A percentile compares a stretch with the other conserved stretches of the same genome.
Conservation (phyloP, 768 basidiomycete genomes). For the Lentinula aciculospora region DNA sequence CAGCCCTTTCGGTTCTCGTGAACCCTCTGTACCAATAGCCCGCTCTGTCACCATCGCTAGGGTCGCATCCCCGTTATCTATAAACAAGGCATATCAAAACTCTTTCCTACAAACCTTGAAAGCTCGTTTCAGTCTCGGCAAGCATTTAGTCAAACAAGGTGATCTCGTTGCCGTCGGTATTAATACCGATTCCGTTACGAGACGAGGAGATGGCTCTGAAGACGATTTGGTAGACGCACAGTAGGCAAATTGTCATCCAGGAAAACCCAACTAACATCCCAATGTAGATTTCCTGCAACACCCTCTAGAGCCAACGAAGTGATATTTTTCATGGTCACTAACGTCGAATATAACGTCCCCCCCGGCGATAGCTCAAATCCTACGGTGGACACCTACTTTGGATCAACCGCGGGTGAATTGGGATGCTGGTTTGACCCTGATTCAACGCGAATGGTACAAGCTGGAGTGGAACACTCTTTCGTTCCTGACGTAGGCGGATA, state of each 20-base stretch:
- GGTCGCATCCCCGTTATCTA: constrained; percentile 71
- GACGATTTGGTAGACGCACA: constrained; percentile 15
- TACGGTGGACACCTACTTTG: constrained; percentile 40
- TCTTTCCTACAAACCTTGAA: constrained; percentile 59
- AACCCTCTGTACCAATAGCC: constrained; percentile 64
- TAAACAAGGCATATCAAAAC: constrained; percentile 56
- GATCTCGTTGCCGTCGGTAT: constrained; percentile 69
- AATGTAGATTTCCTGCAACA: constrained; percentile 12
- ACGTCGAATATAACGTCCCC: constrained; percentile 62
- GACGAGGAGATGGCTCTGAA: constrained; percentile 11
- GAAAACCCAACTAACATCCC: neutral
- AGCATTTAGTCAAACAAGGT: constrained; percentile 60
- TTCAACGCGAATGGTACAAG: constrained; percentile 71
- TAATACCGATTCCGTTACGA: constrained; percentile 38
- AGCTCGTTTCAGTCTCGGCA: constrained; percentile 48
- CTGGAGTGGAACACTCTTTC: constrained; percentile 66
- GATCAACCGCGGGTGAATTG: constrained; percentile 58
- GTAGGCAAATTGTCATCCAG: constrained; percentile 14
- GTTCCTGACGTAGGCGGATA: constrained; percentile 50
- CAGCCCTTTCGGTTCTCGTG: constrained; percentile 55
- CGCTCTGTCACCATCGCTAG: constrained; percentile 68
- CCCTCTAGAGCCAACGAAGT: constrained; percentile 34
- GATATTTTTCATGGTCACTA: constrained; percentile 76
- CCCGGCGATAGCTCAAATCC: constrained; percentile 18
- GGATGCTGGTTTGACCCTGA: constrained; percentile 82